Base-by-base conservation (phyloP, 1,284 basidiomycete genomes). In the Puccinia horiana region DNA sequence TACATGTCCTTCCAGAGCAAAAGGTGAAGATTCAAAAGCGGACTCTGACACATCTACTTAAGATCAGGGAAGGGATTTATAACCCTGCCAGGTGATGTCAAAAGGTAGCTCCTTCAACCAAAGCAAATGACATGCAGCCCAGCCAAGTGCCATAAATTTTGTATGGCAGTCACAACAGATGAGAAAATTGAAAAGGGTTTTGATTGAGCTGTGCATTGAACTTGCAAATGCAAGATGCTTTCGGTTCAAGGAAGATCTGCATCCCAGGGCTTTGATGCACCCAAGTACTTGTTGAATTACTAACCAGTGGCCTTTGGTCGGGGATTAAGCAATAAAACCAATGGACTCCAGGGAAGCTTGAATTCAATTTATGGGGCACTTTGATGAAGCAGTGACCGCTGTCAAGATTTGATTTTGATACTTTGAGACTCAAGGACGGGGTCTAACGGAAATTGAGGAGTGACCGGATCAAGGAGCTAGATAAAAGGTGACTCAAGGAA, bases 111-210 rank as follows among this genome's bases (percentile, higher is more conserved):
- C 49, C 26, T 73, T 73, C 14, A 73, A n/a, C 70, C 70, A 73
- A 1, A 49, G 32, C 3, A 29, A 29, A 23, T 73, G 70, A n/a
- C 44, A 11, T 1, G 70, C 70, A 0, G 40, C 70, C 70, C n/a
- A 49, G 2, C 73, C 49, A 26, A 52, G 49, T 18, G 47, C 72
- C 72, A 74, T 74, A 20, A 74, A 54, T 35, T 74, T 14, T 1
- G 73, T 35, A 29, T 75, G 73, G 18, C 73, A 75, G n/a, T n/a
- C 49, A 52, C 73, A 75, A 1, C 42, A n/a, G 18, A 75, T 40
- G 1, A 18, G 49, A 9, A 1, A 56, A 6, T 18, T 29, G 40
- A 54, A 56, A 1, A 75, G 32, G 0, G 49, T 54, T 1, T 32
- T 42, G 23, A 75, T 37, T 37, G 54, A 75, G 29, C 73, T 52